A percentile compares a stretch with the other conserved stretches of the same genome.
phyloP scores from a whole-genome alignment of 192 early-diverging fungal genomes.

The Piromyces finnis region DNA sequence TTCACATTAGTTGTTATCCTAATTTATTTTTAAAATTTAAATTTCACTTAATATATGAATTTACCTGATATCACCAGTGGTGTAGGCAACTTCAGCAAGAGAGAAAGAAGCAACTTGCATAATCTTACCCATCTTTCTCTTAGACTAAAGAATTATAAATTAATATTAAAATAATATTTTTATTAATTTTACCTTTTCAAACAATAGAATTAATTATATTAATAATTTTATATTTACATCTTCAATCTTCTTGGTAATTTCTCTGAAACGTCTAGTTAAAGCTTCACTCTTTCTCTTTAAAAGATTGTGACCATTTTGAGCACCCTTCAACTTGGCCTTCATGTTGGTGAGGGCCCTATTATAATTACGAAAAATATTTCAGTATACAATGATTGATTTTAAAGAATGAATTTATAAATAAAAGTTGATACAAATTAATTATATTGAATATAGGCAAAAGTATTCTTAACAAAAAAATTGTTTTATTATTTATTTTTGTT shows the following conservation, averaged over 20 bases:
- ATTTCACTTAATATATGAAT: background rate
- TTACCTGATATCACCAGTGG: slow-evolving; percentile 86
- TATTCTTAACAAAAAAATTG: no score
- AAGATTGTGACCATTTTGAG: slow-evolving; percentile 92
- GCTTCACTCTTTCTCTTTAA: slow-evolving; percentile 97
- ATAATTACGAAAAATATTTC: no score
- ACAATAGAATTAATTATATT: background rate
- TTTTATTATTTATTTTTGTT: no score
- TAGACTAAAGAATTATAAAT: slow-evolving; percentile 40
- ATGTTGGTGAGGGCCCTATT: slow-evolving; percentile 86
- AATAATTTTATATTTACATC: slow-evolving; percentile 35
- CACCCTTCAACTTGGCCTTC: slow-evolving; percentile 91
- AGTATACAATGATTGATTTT: no score
- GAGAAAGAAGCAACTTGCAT: slow-evolving; percentile 98
- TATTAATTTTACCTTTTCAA: slow-evolving; percentile 1
- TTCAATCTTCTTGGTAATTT: slow-evolving; percentile 91
- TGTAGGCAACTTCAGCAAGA: slow-evolving; percentile 90
- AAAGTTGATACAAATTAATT: no score
- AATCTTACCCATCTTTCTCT: slow-evolving; percentile 95
- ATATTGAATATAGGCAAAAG: no score
- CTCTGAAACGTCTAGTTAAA: slow-evolving; percentile 80
- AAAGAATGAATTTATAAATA: no score
- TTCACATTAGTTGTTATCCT: no score
- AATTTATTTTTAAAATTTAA: no score
- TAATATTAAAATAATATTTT: background rate